phyloP scores from a whole-genome alignment of 192 early-diverging fungal species.

The Tieghemiomyces parasiticus region DNA sequence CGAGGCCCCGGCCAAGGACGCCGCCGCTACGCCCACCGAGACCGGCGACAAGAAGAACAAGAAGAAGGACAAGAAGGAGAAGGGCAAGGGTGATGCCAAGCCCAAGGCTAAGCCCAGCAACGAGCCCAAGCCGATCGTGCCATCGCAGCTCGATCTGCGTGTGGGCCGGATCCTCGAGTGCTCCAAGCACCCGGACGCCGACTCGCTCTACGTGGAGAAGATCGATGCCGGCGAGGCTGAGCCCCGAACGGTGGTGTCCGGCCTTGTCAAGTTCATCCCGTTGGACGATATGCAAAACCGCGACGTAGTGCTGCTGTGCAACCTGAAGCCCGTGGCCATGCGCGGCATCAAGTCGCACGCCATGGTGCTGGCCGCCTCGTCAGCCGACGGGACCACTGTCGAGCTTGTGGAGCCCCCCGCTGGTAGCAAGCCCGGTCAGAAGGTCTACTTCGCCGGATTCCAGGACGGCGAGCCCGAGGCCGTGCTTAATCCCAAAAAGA shows the following conservation, averaged over 20 bases:
- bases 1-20: constrained; percentile 12
- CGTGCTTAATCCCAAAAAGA: constrained; percentile 95
- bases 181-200: constrained; percentile 88
- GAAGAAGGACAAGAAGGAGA: constrained; percentile 39
- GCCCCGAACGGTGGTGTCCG: constrained; percentile 80
- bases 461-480: constrained; percentile 73
- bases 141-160: constrained; percentile 81
- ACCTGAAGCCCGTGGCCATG: constrained; percentile 90
- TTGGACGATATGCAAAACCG: constrained; percentile 75
- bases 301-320: constrained; percentile 62
- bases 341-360: constrained; percentile 88
- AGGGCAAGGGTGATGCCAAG: constrained; percentile 21
- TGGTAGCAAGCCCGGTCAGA: constrained; percentile 75
- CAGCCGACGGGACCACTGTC: constrained; percentile 65
- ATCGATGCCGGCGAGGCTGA: constrained; percentile 80
- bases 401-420: constrained; percentile 84
- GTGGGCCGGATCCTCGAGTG: constrained; percentile 77
- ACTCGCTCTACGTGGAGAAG: constrained; percentile 89
- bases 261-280: constrained; percentile 83
- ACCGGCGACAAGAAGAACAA: constrained; percentile 27
- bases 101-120: constrained; percentile 27
- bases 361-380: constrained; percentile 90
- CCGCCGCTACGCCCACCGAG: constrained; percentile 12
- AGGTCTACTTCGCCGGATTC: constrained; percentile 80
- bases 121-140: constrained; percentile 28